Evolutionary conservation across 805 yeast species (phyloP), one percentile per base, ranked within the genome.

Genomic region (Candida silvicultrix): DNA sequence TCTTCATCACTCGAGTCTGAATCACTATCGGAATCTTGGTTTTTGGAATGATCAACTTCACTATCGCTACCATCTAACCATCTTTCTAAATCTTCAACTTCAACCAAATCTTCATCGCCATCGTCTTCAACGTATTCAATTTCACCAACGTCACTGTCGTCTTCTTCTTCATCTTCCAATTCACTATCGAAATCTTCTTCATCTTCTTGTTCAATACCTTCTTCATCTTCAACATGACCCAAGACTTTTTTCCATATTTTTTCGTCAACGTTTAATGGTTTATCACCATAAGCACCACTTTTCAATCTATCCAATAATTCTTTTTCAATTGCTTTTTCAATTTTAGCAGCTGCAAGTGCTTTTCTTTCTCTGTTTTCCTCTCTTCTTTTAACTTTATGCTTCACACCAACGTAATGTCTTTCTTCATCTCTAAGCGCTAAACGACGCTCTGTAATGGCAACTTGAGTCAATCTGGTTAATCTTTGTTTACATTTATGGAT

Each of bases 241-340:
- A 94, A 78, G 21, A 94, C 95, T 71, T 83, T 87, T 76, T 85
- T 84, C 99, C 99, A 94, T 49, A 94, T 81, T 68, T 83, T 83
- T 60, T 92, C 97, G 59, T 94, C 98, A 34, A 94, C 98, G 60
- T 94, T 94, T 62, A 94, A 74, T 46, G 99, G 99, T 66, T 92
- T 88, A 62, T 94, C 98, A 54, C 99, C 99, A 63, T 94, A 94
- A 2, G 98, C 98, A 50, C 99, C 99, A 60, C 92, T 82, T 80
- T 94, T 94, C 61, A 94, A 78, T 67, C 99, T 82, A 45, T 90
- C 97, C 60, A 94, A 74, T 54, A 94, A 76, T 67, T 94, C 99
- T 69, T 89, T 89, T 68, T 94, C 99, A 56, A 94, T 94, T 14
- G 96, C 89, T 69, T 88, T 89, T 65, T 94, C 99, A 56, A 94